Conservation (phyloP, 1,284 basidiomycete genomes). For the Somion occarium region DNA sequence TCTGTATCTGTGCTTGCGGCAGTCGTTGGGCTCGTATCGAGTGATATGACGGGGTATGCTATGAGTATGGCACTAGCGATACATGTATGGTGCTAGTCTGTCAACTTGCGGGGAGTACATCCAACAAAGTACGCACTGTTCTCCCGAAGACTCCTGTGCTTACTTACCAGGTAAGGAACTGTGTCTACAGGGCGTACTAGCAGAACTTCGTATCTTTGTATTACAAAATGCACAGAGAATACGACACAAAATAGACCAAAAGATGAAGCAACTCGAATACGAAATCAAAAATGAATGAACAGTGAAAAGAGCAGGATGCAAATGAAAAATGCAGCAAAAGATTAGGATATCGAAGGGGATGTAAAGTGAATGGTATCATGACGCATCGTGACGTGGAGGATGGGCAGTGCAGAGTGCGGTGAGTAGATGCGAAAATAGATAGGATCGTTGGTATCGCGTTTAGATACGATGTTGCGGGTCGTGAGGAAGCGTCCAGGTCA, state of each 20-base stretch:
- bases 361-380: constrained; percentile 1
- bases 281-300: background rate
- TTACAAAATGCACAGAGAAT: too few species aligned
- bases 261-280: background rate
- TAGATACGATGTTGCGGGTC: background rate
- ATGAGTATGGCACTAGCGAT: too few species aligned
- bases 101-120: too few species aligned
- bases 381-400: background rate
- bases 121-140: too few species aligned
- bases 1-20: too few species aligned
- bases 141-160: too few species aligned
- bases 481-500: background rate
- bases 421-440: background rate
- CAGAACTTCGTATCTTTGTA: too few species aligned
- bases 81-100: too few species aligned
- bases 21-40: too few species aligned
- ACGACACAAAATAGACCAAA: background rate
- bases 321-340: background rate
- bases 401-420: background rate
- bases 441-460: background rate
- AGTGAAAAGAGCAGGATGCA: background rate
- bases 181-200: too few species aligned
- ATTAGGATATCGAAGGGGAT: background rate
- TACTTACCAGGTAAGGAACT: too few species aligned
- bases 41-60: too few species aligned